Evolutionary conservation across 768 basidiomycete species (phyloP), one percentile per base, ranked within the genome.

Genomic region (Xerocomus spinulosus): DNA sequence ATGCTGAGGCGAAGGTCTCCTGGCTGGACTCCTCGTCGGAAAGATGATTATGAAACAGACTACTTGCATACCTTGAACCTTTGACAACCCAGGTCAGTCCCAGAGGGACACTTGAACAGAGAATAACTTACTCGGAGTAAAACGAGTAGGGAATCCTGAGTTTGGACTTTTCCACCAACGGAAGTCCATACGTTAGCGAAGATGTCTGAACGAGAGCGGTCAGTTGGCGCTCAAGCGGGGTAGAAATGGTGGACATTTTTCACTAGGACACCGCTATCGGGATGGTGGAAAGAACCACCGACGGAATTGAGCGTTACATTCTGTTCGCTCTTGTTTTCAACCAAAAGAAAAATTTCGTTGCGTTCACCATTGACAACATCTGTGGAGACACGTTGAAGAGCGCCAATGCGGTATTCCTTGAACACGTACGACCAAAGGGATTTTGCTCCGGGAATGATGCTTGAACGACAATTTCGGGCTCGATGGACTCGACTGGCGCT

Each of bases 361-460:
- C 77, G 80, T 72, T 89, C 86, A 49, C 89, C 89, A 56, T 92
- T 92, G 26, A 91, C 81, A 41, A 92, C 71, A 50, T 90, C 89
- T 92, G 58, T n/a, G 52, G 32, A 26, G 18, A 46, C n/a, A 36
- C 32, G 45, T 58, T 32, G 30, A 29, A 7, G 8, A 37, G 44
- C 53, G 20, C 54, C 58, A 42, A 51, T 21, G 2, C 21, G 1
- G 13, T 3, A 2, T 23, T 33, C 17, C 17, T 26, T 33, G 18
- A 50, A 44, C 42, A 77, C 87, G 54, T 65, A 89, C 88, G 85
- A 57, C 82, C 83, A 57, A 90, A 88, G 2, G 80, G 76, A 59
- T 91, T 90, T 41, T 73, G 72, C 54, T 87, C 83, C 14, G 81
- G 79, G 64, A 89, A 91, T 7, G 75, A 70, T 47, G 82, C 81